Percentiles rank a stretch among this genome's conserved stretches.
Conservation (phyloP, 108 stramenopile species). For the Bacterosira constricta region DNA sequence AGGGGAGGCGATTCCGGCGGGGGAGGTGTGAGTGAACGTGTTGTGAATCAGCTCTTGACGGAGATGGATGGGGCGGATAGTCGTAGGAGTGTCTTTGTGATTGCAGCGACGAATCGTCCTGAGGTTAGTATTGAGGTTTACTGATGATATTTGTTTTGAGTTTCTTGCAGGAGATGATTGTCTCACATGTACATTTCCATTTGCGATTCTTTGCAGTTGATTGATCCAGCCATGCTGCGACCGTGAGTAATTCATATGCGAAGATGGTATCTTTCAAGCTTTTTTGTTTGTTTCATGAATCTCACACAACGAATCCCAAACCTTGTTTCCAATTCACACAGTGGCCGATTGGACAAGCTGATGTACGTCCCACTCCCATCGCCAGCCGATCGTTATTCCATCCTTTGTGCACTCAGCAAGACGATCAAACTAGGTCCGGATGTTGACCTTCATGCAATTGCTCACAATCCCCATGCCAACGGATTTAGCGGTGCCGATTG, state of each 20-base stretch:
- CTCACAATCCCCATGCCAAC: constrained; percentile 65
- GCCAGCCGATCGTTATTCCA: constrained; percentile 80
- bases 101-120: constrained; percentile 96
- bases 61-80: constrained; percentile 99
- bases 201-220: constrained; percentile 45
- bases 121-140: constrained; percentile 42
- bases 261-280: neutral
- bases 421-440: constrained; percentile 65
- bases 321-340: constrained; percentile 3
- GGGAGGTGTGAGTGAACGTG: constrained; percentile 94
- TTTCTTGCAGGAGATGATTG: too few species aligned
- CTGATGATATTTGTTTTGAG: neutral
- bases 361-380: constrained; percentile 94
- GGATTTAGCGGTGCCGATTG: constrained; percentile 93
- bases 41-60: constrained; percentile 97
- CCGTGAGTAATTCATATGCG: constrained; percentile 57
- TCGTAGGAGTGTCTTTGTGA: constrained; percentile 92
- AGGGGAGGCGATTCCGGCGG: constrained; percentile 91
- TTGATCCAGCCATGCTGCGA: constrained; percentile 95
- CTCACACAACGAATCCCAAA: too few species aligned
- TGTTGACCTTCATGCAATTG: constrained; percentile 75
- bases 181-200: too few species aligned
- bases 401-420: constrained; percentile 74
- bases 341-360: constrained; percentile 93
- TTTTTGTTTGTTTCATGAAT: neutral